Evolutionary conservation across 345 rosid genomes (phyloP).

Genomic region (Cardamine resedifolia): DNA sequence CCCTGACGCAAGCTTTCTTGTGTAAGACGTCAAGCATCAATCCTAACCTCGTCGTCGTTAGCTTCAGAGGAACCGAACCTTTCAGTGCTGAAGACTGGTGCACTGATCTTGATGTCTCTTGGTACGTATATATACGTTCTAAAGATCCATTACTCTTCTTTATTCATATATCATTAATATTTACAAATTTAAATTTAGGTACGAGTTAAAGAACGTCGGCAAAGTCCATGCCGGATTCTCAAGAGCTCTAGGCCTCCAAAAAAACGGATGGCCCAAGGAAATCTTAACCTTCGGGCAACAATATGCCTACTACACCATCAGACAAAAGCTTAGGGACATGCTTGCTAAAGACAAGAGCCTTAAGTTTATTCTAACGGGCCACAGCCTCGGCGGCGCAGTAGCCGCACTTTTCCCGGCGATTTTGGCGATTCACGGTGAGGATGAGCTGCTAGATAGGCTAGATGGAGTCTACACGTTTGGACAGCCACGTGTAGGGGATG

Average conservation of each 20-base stretch:
- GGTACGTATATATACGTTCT: slow-evolving; percentile 44
- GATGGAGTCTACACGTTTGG: slow-evolving; percentile 73
- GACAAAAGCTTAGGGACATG: slow-evolving; percentile 42
- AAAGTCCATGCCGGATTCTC: slow-evolving; percentile 64
- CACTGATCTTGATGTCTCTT: slow-evolving; percentile 54
- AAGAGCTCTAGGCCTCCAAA: slow-evolving; percentile 59
- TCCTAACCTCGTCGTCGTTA: slow-evolving; percentile 48
- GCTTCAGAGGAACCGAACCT: slow-evolving; percentile 63
- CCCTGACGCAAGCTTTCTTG: slow-evolving; percentile 53
- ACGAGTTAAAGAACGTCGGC: slow-evolving; percentile 36
- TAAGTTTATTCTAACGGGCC: slow-evolving; percentile 63
- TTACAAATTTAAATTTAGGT: slow-evolving; percentile 6
- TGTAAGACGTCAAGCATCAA: slow-evolving; percentile 38
- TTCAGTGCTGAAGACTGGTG: slow-evolving; percentile 50
- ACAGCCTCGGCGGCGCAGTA: slow-evolving; percentile 70
- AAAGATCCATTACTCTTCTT: neutral
- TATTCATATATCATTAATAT: neutral
- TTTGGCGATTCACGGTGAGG: slow-evolving; percentile 52
- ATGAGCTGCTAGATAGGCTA: slow-evolving; percentile 43
- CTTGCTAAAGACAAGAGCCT: slow-evolving; percentile 32
- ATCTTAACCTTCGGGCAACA: slow-evolving; percentile 4
- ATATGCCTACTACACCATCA: slow-evolving; percentile 59
- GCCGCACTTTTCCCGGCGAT: slow-evolving; percentile 55
- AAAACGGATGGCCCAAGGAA: slow-evolving; percentile 49
- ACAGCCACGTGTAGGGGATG: slow-evolving; percentile 75